Base-by-base conservation (phyloP, 495 filamentous ascomycete species). In the Aspergillus baeticus region DNA sequence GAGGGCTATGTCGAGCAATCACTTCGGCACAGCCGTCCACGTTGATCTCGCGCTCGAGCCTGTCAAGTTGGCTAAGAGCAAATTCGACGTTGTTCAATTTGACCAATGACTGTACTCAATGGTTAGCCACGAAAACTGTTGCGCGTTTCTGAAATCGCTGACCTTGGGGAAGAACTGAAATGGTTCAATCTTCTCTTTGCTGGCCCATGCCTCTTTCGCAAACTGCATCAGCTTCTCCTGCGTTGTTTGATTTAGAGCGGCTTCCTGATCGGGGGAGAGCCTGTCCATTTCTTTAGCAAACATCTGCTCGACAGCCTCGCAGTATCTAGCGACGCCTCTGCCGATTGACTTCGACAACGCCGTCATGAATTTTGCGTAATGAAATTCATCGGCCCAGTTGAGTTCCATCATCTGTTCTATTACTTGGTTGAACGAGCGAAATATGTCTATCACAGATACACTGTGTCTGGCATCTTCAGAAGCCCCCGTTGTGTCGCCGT, bases 11-110 rank as follows among this genome's bases (percentile, higher is more conserved):
- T 58, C 78, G 82, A 26, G 82, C 81, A 46, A 98, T 84, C 7
- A 94, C 82, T 44, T 91, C 90, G 5, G 92, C 91, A 65, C 91
- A 96, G 37, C 81, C 88, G 67, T 99, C 95, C n/a, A 96, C 92
- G 64, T 96, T 89, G 72, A 98, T 87, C 58, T 88, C 87, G 57
- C 81, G 84, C 65, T 96, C 93, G 14, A 99, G 80, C 65, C 86
- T 90, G 66, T 99, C 95, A 38, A 98, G 78, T 60, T 95, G 91
- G 18, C 87, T 80, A 64, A 93, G 87, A 21, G 91, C 94, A 74
- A 87, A 96, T 72, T 97, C 93, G 60, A 98, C 83, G 64, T 99
- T 96, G 77, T 99, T 99, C 59, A 99, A 79, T 73, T 99, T 99
- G 44, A 98, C 89, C 60, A 98, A 85, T 31, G 92, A 97, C 92